Evolutionary conservation across 805 yeast genomes (phyloP).

Genomic region (Tetrapisispora fleetii): DNA sequence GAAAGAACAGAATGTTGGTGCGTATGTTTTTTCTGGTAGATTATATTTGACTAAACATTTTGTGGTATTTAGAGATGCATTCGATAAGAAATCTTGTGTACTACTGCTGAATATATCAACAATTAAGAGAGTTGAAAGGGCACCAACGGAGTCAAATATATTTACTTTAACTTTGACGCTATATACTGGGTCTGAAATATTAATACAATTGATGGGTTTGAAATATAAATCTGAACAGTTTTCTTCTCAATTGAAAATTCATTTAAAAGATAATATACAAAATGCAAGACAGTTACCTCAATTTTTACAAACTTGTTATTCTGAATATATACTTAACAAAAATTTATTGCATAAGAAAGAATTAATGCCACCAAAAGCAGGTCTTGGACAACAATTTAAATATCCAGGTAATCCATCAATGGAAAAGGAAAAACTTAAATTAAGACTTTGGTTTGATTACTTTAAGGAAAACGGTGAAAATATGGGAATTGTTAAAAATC

Average conservation of each 20-base stretch:
- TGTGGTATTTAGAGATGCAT: constrained; percentile 61
- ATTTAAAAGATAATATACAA: constrained; percentile 52
- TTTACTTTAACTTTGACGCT: constrained; percentile 70
- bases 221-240: constrained; percentile 73
- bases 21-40: constrained; percentile 46
- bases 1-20: constrained; percentile 11
- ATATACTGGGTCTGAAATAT: constrained; percentile 50
- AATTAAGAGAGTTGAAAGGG: constrained; percentile 73
- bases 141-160: constrained; percentile 65
- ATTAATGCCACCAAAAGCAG: constrained; percentile 60
- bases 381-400: constrained; percentile 73
- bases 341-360: constrained; percentile 29
- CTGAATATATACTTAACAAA: constrained; percentile 69
- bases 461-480: constrained; percentile 79
- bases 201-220: constrained; percentile 69
- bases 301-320: constrained; percentile 64
- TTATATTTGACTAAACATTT: constrained; percentile 68
- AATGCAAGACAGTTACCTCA: constrained; percentile 52
- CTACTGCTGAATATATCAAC: constrained; percentile 68
- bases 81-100: constrained; percentile 57
- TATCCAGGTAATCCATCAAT: constrained; percentile 84
- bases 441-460: constrained; percentile 90
- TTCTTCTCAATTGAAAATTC: constrained; percentile 54
- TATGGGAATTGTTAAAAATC: constrained; percentile 61
- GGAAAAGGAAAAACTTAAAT: constrained; percentile 69